Conservation (phyloP, 768 basidiomycete species). For the Serendipita sp. region DNA sequence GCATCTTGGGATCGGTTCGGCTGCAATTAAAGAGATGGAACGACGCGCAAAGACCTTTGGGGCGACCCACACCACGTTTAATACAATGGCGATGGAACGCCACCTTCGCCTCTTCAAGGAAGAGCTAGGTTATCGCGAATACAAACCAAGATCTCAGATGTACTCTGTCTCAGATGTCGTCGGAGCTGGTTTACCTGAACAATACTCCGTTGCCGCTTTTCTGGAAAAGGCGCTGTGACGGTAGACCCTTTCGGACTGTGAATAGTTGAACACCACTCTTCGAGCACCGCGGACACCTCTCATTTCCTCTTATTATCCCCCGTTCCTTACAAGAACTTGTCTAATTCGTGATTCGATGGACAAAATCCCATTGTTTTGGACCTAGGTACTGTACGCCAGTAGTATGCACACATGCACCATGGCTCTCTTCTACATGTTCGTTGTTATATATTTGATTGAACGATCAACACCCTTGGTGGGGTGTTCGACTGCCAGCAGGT, state of each 20-base stretch:
- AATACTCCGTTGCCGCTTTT: neutral
- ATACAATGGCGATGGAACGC: neutral
- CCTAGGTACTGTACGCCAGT: neutral
- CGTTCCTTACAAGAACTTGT: too few relatives aligned
- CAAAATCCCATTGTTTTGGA: neutral
- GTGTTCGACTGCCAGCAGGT: too few relatives aligned
- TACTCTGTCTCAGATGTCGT: neutral
- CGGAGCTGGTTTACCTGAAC: neutral
- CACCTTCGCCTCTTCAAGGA: constrained; percentile 3
- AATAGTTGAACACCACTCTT: too few relatives aligned
- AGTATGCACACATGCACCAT: neutral
- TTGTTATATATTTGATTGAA: too few relatives aligned
- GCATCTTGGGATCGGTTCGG: constrained; percentile 14
- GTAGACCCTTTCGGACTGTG: neutral
- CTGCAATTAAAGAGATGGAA: constrained; percentile 44
- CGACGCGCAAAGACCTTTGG: constrained; percentile 30
- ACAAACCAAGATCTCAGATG: neutral
- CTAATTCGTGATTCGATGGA: too few relatives aligned
- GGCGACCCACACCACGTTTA: constrained; percentile 1
- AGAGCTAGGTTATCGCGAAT: neutral
- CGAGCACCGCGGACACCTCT: too few relatives aligned
- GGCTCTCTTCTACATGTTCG: neutral
- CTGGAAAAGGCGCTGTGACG: neutral
- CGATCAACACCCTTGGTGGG: too few relatives aligned
- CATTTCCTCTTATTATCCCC: too few relatives aligned